Evolutionary conservation across 108 stramenopile genomes (phyloP), one percentile per base, ranked within the genome.

Genomic region (Bacterosira constricta): DNA sequence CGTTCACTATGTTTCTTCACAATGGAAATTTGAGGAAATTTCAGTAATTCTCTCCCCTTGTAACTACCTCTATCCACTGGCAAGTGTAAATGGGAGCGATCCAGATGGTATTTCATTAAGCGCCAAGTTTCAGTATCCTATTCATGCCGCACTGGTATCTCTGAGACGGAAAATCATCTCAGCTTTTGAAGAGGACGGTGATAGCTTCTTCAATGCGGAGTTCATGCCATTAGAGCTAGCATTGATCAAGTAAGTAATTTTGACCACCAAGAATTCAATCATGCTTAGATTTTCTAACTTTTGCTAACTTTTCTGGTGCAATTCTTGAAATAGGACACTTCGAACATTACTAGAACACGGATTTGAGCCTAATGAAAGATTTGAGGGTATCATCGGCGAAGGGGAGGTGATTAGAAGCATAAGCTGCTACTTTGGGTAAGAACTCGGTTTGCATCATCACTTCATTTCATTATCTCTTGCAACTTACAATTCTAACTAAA

Each of bases 291-390:
- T 47, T 63, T 47, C 47, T 27, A 60, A 8, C 38, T 32, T 6
- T 56, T 56, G 15, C 2, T 32, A 4, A 2, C 27, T 41, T 58
- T 44, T 23, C 36, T 27, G 31, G 12, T 23, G 13, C 18, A 30
- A 49, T 55, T 20, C 29, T 27, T 17, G n/a, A n/a, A n/a, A 31
- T 47, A 77, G 83, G 35, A 87, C 85, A 4, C 31, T 88, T 13
- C 69, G 61, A 41, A 57, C 74, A n/a, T 66, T 90, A 12, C 74
- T 88, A 4, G 45, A 64, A 8, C 68, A 69, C 58, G 90, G 93
- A 0, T 92, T 94, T 54, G 92, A 94, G 58, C 85, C 88, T 0
- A 94, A 94, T 66, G 92, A 94, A 61, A 73, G 90, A 20, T 64
- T 91, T 46, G 85, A 88, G 36, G 76, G 81, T 23, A 54, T 87